Evolutionary conservation across 495 filamentous ascomycete genomes (phyloP).

Genomic region (Platismatia glauca): DNA sequence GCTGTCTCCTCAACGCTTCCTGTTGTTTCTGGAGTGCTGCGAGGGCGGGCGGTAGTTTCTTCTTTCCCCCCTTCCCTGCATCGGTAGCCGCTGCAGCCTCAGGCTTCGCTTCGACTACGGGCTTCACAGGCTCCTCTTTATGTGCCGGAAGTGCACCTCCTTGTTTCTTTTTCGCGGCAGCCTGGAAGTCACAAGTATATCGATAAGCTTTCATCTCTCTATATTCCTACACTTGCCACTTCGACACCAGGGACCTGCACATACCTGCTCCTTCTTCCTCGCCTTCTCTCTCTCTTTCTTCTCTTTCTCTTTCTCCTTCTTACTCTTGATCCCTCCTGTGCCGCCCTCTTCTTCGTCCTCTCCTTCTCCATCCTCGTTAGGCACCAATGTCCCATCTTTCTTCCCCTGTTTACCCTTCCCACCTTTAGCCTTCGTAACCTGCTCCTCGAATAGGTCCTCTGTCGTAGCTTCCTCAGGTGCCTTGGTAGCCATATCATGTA

Average conservation of each 20-base stretch:
- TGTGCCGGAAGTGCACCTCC: constrained; percentile 42
- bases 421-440: constrained; percentile 60
- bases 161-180: constrained; percentile 52
- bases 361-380: constrained; percentile 36
- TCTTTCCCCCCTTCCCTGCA: constrained; percentile 64
- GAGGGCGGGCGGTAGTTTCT: constrained; percentile 79
- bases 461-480: constrained; percentile 75
- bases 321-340: constrained; percentile 64
- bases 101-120: constrained; percentile 35
- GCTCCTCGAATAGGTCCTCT: constrained; percentile 75
- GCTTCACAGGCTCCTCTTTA: constrained; percentile 43
- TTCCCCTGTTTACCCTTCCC: constrained; percentile 36
- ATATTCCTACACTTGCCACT: neutral
- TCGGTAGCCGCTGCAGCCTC: constrained; percentile 37
- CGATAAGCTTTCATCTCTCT: neutral
- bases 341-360: constrained; percentile 44
- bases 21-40: constrained; percentile 86
- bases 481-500: constrained; percentile 47
- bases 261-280: constrained; percentile 81
- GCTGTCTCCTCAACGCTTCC: constrained; percentile 60
- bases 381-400: constrained; percentile 22
- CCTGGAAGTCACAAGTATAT: constrained; percentile 34
- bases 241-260: constrained; percentile 11
- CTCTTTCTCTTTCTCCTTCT: constrained; percentile 95
- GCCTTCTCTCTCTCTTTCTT: constrained; percentile 91